A percentile compares a stretch with the other conserved stretches of the same genome.
Evolutionary conservation across 1,284 basidiomycete genomes (phyloP).

Genomic region (Cryptococcus hybrid): DNA sequence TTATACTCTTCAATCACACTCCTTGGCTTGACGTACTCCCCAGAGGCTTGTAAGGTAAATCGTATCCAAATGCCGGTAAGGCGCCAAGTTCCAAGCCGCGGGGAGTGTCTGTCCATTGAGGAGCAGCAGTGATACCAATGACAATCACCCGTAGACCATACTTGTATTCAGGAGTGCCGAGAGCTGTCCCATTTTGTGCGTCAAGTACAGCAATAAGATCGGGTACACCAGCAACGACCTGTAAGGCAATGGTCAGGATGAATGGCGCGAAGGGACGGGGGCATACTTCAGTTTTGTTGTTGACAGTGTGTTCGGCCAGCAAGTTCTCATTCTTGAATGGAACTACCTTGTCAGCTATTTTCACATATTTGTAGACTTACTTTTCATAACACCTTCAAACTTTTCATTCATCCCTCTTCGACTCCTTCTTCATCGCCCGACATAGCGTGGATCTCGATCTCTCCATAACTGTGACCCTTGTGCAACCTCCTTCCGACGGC

Average conservation of each 20-base stretch:
- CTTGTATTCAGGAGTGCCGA: conserved; percentile 58
- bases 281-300: conserved; percentile 39
- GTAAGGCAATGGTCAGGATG: background rate
- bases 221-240: conserved; percentile 57
- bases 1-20: conserved; percentile 45
- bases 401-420: conserved; percentile 10
- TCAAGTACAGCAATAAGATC: conserved; percentile 61
- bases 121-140: conserved; percentile 59
- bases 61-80: conserved; percentile 28
- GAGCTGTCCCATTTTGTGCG: conserved; percentile 57
- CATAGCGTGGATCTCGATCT: conserved; percentile 55
- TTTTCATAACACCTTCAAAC: no score
- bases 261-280: background rate
- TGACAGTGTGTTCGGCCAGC: conserved; percentile 52
- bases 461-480: conserved; percentile 57
- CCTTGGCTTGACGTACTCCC: conserved; percentile 40
- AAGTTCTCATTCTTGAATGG: conserved; percentile 64
- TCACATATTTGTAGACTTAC: background rate
- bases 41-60: conserved; percentile 38
- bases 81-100: conserved; percentile 54
- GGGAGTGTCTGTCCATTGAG: conserved; percentile 58
- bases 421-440: conserved; percentile 56
- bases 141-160: conserved; percentile 61
- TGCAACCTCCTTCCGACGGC: conserved; percentile 55
- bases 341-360: conserved; percentile 32